These are phyloP conservation scores for Lithocarpus polystachyus DNA, from an alignment of 306 rosid species.

Conservation along the genomic window DNA sequence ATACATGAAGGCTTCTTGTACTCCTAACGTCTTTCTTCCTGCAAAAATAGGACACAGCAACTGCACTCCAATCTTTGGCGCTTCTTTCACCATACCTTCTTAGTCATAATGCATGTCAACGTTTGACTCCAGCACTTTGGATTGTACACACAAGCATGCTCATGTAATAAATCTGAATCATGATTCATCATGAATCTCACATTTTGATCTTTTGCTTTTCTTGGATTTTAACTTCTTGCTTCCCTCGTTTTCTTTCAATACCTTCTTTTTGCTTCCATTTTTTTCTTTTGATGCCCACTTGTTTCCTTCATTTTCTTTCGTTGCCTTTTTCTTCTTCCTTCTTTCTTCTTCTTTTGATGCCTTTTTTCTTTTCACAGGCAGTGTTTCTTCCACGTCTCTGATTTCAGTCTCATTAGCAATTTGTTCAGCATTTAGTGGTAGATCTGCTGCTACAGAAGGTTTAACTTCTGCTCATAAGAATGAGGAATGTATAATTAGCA, in stretches of 20 bases:
- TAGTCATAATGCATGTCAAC: not conserved
- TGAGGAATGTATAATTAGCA: constrained; percentile 2
- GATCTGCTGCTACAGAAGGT: constrained; percentile 12
- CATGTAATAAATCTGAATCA: constrained; percentile 11
- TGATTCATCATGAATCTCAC: constrained; percentile 13
- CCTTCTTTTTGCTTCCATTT: constrained; percentile 17
- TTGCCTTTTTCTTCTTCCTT: constrained; percentile 34
- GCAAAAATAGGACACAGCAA: not conserved
- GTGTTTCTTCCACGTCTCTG: constrained; percentile 31
- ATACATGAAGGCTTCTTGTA: not conserved
- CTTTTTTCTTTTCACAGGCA: constrained; percentile 51
- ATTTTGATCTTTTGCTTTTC: constrained; percentile 41
- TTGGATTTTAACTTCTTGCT: constrained; percentile 35
- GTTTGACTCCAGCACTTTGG: not conserved
- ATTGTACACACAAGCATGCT: not conserved
- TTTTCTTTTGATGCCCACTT: constrained; percentile 30
- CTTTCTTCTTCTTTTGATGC: constrained; percentile 23
- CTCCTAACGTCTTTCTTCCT: not conserved
- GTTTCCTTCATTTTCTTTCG: constrained; percentile 34
- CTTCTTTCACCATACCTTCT: not conserved
- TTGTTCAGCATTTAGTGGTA: constrained; percentile 30
- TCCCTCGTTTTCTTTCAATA: constrained; percentile 22
- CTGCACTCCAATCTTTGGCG: not conserved
- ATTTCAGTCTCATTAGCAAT: constrained; percentile 15
- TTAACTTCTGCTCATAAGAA: constrained; percentile 33